These are phyloP conservation scores for Platanus orientalis DNA, from an alignment of 164 flowering plant species.

Conservation along the genomic window DNA sequence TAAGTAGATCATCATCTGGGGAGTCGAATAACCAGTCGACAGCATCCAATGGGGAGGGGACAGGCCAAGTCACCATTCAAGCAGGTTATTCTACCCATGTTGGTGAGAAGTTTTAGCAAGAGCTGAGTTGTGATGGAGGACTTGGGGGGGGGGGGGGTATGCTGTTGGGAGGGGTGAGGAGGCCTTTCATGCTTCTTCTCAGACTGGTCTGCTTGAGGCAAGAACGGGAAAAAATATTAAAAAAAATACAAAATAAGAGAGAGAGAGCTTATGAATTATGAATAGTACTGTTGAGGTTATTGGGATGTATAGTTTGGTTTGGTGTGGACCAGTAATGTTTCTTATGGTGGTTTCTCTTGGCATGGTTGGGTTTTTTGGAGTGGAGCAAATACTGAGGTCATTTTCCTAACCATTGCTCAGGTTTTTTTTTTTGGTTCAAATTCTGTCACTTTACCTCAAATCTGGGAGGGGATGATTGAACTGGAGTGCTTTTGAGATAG, in stretches of 20 bases:
- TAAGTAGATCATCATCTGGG: conserved; percentile 20
- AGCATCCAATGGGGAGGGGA: conserved; percentile 22
- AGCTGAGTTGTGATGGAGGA: conserved; percentile 12
- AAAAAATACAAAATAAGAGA: not conserved
- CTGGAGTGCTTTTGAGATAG: not conserved
- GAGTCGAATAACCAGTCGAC: conserved; percentile 18
- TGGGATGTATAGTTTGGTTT: conserved; percentile 37
- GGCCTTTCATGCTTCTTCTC: conserved; percentile 4
- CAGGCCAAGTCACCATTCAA: conserved; percentile 6
- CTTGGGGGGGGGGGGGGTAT: not conserved
- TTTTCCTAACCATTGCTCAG: conserved; percentile 9
- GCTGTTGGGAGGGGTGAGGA: conserved; percentile 5
- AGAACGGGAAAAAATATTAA: conserved; percentile 8
- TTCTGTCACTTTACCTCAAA: not conserved
- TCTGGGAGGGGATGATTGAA: not conserved
- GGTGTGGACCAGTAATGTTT: conserved; percentile 20
- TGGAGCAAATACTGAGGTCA: conserved; percentile 23
- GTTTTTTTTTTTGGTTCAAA: not conserved
- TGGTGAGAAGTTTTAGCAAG: conserved; percentile 6
- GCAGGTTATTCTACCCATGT: conserved; percentile 4
- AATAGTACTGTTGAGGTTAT: conserved; percentile 14
- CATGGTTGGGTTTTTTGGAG: conserved; percentile 19
- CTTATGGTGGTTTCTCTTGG: conserved; percentile 17
- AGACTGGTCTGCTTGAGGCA: not conserved
- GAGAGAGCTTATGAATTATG: conserved; percentile 8